Percentiles rank a stretch among this genome's conserved stretches.
Evolutionary conservation across 2,329 filamentous ascomycete genomes (phyloP).

Genomic region (Ophiocordyceps australis): DNA sequence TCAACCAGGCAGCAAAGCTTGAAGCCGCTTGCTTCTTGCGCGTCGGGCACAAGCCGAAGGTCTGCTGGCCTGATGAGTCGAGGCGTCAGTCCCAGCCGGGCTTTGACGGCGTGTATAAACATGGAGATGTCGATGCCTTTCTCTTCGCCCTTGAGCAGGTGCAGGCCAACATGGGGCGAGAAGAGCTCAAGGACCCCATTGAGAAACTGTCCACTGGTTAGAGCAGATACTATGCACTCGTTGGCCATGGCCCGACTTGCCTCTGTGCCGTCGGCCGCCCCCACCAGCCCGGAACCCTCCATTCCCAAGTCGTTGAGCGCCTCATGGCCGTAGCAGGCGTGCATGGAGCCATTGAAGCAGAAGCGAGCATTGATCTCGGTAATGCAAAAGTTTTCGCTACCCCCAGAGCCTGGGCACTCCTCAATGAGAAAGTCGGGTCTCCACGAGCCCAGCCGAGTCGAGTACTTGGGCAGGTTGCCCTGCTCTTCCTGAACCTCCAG

Average conservation of each 20-base stretch:
- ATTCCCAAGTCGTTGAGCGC: slow-evolving; percentile 7
- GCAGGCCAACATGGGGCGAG: slow-evolving; percentile 9
- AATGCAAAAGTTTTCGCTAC: slow-evolving; percentile 11
- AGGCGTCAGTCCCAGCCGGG: slow-evolving; percentile 10
- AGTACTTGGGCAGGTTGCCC: slow-evolving; percentile 8
- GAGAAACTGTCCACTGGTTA: slow-evolving; percentile 15
- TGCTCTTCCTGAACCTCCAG: slow-evolving; percentile 9
- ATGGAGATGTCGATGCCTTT: slow-evolving; percentile 19
- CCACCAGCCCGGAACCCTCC: slow-evolving; percentile 3
- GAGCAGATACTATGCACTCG: too few relatives aligned
- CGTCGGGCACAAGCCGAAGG: slow-evolving; percentile 13
- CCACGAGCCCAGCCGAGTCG: slow-evolving; percentile 13
- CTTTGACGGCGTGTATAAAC: slow-evolving; percentile 12
- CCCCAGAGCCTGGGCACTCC: slow-evolving; percentile 5
- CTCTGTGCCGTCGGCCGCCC: slow-evolving; percentile 8
- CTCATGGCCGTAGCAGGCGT: slow-evolving; percentile 11
- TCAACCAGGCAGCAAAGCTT: slow-evolving; percentile 12
- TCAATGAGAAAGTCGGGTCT: slow-evolving; percentile 20
- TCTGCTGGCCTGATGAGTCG: slow-evolving; percentile 15
- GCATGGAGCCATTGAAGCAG: slow-evolving; percentile 17
- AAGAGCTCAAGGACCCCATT: slow-evolving; percentile 13
- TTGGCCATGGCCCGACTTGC: slow-evolving; percentile 7
- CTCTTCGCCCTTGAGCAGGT: slow-evolving; percentile 19
- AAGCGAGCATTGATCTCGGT: slow-evolving; percentile 23
- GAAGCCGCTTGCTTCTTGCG: slow-evolving; percentile 6